Evolutionary conservation across 257 asterid genomes (phyloP).

Genomic region (Solanum appendiculatum): DNA sequence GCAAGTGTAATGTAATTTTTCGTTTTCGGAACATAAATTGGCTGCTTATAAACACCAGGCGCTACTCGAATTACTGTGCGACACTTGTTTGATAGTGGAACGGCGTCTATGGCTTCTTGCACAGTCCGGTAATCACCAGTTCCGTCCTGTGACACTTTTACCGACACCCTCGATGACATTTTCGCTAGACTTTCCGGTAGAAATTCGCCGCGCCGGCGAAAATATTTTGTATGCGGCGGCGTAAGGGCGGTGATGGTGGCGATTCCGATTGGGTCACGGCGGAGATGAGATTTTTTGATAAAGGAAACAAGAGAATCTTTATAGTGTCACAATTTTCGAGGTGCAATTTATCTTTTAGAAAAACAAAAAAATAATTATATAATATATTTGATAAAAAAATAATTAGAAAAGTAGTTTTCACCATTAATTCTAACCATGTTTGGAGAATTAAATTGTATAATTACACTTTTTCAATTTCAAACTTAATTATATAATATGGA

Average conservation of each 20-base stretch:
- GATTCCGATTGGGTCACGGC: background rate
- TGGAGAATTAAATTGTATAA: background rate
- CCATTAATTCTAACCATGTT: background rate
- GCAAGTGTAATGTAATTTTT: slow-evolving; percentile 75
- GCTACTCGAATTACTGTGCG: slow-evolving; percentile 71
- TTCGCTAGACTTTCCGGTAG: background rate
- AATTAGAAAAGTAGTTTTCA: background rate
- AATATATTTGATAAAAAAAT: background rate
- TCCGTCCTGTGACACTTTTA: slow-evolving; percentile 71
- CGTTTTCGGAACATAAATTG: slow-evolving; percentile 80
- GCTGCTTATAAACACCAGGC: slow-evolving; percentile 77
- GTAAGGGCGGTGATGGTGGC: background rate
- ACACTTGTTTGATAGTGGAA: slow-evolving; percentile 61
- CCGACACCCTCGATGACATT: slow-evolving; percentile 17
- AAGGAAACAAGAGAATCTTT: background rate
- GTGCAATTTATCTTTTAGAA: background rate
- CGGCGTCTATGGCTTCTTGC: slow-evolving; percentile 93
- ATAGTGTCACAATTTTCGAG: background rate
- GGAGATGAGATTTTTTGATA: background rate
- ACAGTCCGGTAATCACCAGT: slow-evolving; percentile 54
- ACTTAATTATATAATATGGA: background rate
- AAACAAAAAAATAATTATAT: background rate
- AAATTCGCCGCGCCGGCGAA: background rate
- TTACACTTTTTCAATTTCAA: background rate
- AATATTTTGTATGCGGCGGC: background rate